These are phyloP conservation scores for Hyaloscypha hepaticicola DNA, from an alignment of 495 filamentous ascomycete genomes.

Conservation along the genomic window DNA sequence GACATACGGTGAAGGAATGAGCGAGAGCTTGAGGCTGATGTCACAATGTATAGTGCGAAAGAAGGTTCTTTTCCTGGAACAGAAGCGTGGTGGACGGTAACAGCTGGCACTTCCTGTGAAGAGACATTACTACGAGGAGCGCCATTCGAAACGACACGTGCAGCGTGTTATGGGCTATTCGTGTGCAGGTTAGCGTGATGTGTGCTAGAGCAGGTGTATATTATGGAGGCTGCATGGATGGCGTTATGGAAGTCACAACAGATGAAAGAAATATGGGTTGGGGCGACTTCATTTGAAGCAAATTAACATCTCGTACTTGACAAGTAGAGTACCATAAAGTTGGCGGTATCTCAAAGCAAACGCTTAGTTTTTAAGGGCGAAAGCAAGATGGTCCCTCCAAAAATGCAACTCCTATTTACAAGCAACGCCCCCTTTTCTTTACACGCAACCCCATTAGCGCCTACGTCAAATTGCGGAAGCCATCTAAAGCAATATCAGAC, in stretches of 20 bases:
- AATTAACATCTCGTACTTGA: not conserved
- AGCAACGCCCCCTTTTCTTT: not conserved
- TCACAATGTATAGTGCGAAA: conserved; percentile 58
- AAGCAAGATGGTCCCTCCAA: not conserved
- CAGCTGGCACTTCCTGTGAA: not conserved
- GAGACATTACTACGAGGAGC: not conserved
- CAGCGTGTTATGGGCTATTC: not conserved
- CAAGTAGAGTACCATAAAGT: not conserved
- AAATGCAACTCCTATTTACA: not conserved
- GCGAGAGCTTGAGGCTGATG: conserved; percentile 17
- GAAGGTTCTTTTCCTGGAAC: conserved; percentile 89
- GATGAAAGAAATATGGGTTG: not conserved
- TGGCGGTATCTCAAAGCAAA: not conserved
- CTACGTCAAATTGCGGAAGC: not conserved
- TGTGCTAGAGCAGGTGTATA: not conserved
- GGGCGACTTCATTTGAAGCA: not conserved
- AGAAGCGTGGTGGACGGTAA: conserved; percentile 49
- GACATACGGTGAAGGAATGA: not conserved
- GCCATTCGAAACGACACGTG: not conserved
- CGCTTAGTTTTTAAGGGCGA: not conserved
- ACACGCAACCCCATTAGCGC: not conserved
- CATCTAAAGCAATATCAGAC: not conserved
- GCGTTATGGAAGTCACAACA: conserved; percentile 16
- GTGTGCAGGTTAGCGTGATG: not conserved
- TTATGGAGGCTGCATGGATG: conserved; percentile 12